These are phyloP conservation scores for Fusarium sp. DNA, from an alignment of 2,329 filamentous ascomycete species.

Conservation along the genomic window DNA sequence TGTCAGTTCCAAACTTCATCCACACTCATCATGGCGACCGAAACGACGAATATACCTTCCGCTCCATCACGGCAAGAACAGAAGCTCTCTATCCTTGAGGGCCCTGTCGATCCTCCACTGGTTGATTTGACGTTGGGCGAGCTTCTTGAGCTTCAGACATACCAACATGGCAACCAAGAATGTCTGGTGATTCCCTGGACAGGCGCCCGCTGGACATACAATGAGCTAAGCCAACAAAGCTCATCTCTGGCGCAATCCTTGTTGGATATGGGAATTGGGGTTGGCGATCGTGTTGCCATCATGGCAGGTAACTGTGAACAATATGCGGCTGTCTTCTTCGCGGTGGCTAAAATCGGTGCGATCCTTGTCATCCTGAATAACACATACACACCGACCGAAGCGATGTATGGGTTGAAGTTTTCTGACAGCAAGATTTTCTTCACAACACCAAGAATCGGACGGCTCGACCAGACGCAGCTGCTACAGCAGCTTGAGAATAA, in stretches of 20 bases:
- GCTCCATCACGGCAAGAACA: slow-evolving; percentile 46
- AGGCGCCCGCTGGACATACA: slow-evolving; percentile 76
- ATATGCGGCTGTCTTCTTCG: slow-evolving; percentile 81
- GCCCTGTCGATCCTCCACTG: slow-evolving; percentile 73
- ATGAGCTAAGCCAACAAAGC: slow-evolving; percentile 69
- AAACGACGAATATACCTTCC: slow-evolving; percentile 43
- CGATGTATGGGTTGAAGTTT: slow-evolving; percentile 75
- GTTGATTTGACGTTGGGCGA: slow-evolving; percentile 77
- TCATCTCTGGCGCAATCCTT: slow-evolving; percentile 71
- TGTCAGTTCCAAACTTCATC: background rate
- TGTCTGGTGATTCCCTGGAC: slow-evolving; percentile 81
- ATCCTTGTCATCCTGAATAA: slow-evolving; percentile 83
- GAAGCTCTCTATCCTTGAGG: slow-evolving; percentile 69
- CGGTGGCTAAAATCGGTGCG: slow-evolving; percentile 71
- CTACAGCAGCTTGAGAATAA: slow-evolving; percentile 62
- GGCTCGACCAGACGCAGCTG: slow-evolving; percentile 69
- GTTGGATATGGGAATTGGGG: slow-evolving; percentile 71
- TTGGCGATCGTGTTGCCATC: slow-evolving; percentile 76
- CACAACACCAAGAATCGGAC: slow-evolving; percentile 74
- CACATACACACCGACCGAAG: slow-evolving; percentile 79
- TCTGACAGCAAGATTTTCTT: slow-evolving; percentile 79
- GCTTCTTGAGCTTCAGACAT: slow-evolving; percentile 75
- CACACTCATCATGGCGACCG: slow-evolving; percentile 42
- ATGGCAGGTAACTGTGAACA: slow-evolving; percentile 84
- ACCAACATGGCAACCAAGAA: slow-evolving; percentile 71